Evolutionary conservation across 768 basidiomycete species (phyloP).

Genomic region (Clitopilus hobsonii): DNA sequence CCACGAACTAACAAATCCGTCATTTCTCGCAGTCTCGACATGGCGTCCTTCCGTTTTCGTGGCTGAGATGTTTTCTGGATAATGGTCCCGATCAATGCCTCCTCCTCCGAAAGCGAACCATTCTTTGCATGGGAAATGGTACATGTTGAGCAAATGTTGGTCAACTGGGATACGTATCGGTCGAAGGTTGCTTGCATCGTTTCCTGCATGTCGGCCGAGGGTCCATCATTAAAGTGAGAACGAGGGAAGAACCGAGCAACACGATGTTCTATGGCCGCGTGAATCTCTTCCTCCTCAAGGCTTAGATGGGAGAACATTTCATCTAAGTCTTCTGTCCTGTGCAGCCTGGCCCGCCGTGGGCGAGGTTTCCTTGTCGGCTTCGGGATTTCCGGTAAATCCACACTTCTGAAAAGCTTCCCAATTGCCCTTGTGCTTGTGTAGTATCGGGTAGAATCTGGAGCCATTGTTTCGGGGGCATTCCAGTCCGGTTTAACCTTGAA

Average conservation of each 20-base stretch:
- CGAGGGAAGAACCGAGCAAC: constrained; percentile 25
- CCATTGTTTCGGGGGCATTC: constrained; percentile 57
- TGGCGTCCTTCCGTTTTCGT: constrained; percentile 46
- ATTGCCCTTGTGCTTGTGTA: constrained; percentile 55
- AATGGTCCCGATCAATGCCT: constrained; percentile 63
- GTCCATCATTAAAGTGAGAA: constrained; percentile 6
- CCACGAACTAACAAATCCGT: constrained; percentile 46
- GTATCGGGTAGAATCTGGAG: constrained; percentile 28
- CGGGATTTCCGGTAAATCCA: constrained; percentile 39
- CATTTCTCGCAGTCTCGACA: constrained; percentile 51
- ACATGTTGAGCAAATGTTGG: constrained; percentile 40
- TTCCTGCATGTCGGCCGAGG: constrained; percentile 15
- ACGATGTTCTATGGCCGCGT: constrained; percentile 20
- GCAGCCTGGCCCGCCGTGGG: constrained; percentile 7
- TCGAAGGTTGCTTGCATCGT: constrained; percentile 29
- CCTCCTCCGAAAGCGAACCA: constrained; percentile 53
- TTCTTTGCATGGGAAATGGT: constrained; percentile 38
- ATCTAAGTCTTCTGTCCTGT: constrained; percentile 15
- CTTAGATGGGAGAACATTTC: constrained; percentile 4
- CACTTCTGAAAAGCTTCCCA: constrained; percentile 56
- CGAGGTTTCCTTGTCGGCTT: constrained; percentile 9
- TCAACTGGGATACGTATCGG: constrained; percentile 42
- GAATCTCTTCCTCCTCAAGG: constrained; percentile 14
- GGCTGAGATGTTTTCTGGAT: constrained; percentile 57
- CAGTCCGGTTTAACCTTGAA: constrained; percentile 48